phyloP scores from a whole-genome alignment of 208 protist genomes.

The Crithidia thermophila region DNA sequence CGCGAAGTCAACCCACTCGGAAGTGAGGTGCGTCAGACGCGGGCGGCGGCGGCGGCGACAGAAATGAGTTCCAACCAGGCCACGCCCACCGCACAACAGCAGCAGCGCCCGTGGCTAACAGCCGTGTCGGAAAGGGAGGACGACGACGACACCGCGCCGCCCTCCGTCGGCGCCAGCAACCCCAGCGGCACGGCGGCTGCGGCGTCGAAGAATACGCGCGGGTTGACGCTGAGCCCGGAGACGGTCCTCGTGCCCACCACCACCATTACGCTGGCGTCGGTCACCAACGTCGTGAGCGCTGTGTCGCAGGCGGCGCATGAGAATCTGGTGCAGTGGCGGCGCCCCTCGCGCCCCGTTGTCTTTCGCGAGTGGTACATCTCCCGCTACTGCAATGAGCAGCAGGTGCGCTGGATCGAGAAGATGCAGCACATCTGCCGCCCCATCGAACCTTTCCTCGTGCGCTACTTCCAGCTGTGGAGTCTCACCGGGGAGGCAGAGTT shows the following conservation, averaged over 20 bases:
- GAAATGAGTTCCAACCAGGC: neutral
- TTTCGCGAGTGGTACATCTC: slow-evolving; percentile 81
- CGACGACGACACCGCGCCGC: neutral
- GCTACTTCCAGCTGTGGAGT: slow-evolving; percentile 72
- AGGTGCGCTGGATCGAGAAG: slow-evolving; percentile 43
- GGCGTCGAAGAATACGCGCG: neutral
- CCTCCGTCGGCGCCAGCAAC: neutral
- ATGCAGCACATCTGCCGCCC: slow-evolving; percentile 40
- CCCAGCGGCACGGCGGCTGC: neutral
- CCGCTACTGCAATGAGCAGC: slow-evolving; percentile 59
- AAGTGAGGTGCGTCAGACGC: neutral
- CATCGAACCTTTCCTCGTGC: slow-evolving; percentile 30
- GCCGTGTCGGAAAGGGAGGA: neutral
- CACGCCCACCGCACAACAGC: neutral
- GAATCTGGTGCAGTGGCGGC: slow-evolving; percentile 34
- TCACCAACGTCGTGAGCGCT: neutral
- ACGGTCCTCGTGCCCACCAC: neutral
- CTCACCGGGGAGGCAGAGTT: slow-evolving; percentile 76
- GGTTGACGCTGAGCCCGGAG: neutral
- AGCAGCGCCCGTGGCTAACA: neutral
- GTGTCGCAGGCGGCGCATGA: neutral
- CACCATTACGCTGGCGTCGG: neutral
- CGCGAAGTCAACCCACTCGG: neutral
- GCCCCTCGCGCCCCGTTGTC: slow-evolving; percentile 18
- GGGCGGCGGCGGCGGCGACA: neutral